A percentile compares a stretch with the other conserved stretches of the same genome.
Conservation (phyloP, 306 rosid genomes). For the Morella rubra region DNA sequence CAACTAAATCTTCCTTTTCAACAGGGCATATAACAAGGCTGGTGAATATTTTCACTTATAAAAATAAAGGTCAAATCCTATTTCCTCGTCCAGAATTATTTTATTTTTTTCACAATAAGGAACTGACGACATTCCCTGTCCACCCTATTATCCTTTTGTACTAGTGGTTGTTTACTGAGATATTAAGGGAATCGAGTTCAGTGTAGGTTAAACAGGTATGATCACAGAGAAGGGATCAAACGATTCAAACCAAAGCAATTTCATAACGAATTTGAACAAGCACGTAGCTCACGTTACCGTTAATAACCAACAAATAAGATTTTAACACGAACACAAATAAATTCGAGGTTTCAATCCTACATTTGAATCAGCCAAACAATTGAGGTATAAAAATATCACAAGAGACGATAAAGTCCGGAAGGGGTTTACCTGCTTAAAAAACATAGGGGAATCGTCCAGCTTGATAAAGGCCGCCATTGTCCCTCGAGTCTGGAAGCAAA, state of each 20-base stretch:
- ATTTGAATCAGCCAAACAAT: not conserved
- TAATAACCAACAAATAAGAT: not conserved
- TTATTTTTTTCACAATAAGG: too few species aligned
- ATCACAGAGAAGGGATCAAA: too few species aligned
- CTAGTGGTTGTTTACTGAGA: too few species aligned
- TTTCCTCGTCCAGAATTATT: too few species aligned
- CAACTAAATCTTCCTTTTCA: not conserved
- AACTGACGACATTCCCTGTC: not conserved
- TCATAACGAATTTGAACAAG: not conserved
- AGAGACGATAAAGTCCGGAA: not conserved
- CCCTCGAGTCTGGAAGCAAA: not conserved
- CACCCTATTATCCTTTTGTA: not conserved
- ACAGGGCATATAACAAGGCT: too few species aligned
- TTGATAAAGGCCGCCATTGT: slow-evolving; percentile 80
- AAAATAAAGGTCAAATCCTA: too few species aligned
- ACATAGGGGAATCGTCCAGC: slow-evolving; percentile 98
- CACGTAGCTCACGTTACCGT: not conserved
- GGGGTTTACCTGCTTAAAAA: slow-evolving; percentile 74
- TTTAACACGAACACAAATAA: not conserved
- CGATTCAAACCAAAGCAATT: not conserved
- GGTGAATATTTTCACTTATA: too few species aligned
- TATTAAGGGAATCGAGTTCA: too few species aligned
- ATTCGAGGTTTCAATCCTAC: not conserved
- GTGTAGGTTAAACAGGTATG: too few species aligned
- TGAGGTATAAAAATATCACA: not conserved